Evolutionary conservation across 805 yeast genomes (phyloP), one percentile per base, ranked within the genome.

Genomic region (Suhomyces kilbournensis): DNA sequence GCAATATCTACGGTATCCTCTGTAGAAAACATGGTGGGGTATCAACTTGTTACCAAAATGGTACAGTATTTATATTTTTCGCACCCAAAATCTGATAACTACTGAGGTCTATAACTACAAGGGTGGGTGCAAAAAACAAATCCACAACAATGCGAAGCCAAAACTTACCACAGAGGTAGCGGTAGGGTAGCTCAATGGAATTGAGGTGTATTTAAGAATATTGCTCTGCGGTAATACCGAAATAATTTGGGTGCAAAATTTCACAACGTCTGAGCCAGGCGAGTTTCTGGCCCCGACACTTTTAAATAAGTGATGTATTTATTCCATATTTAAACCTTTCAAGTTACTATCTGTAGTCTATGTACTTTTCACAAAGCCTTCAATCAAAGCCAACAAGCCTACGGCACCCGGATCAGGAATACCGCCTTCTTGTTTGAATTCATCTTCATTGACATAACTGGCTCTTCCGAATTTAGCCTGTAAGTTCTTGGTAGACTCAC

Each of bases 381-480:
- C 72, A 19, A 82, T 64, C 15, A 82, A 64, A 22, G 80, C 88
- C 34, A 84, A 87, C 22, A 92, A 72, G 3, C 97, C 97, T 52
- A 90, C 82, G 2, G 97, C 97, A 57, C 98, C 97, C 4, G 98
- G 97, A 62, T 92, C 98, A 1, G 97, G 96, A 28, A 91, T 76
- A n/a, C 88, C 89, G 23, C 89, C 90, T 39, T 75, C 77, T 39
- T 70, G 77, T 51, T 74, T 71, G 59, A 84, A 78, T 49, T 81
- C 86, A 10, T 77, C 83, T 54, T 82, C 82, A 56, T 78, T 77
- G 25, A 92, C 97, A 65, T 92, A 93, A 4, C 96, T 86, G 15
- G 98, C 97, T 63, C 98, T 82, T 28, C 98, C 98, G 60, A 93
- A 90, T 60, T 86, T 86, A 44, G 97, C 97, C 57, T 82, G 85